Base-by-base conservation (phyloP, 2,329 filamentous ascomycete species). In the Dactylella cylindrospora region DNA sequence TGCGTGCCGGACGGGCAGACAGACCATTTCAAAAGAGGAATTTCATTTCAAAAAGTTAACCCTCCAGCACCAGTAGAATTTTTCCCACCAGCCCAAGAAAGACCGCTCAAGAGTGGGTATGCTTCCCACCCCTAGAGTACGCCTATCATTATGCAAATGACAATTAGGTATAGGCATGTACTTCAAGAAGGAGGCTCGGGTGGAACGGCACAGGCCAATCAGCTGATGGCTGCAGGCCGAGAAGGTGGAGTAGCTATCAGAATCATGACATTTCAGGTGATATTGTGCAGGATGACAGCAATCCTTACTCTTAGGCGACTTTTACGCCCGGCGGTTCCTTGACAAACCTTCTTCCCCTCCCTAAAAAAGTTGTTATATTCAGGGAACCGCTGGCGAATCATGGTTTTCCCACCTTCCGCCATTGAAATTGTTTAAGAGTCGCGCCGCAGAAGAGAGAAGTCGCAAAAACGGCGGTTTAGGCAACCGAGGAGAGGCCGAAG, bases 301-400 rank as follows among this genome's bases (percentile, higher is more conserved):
- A 62, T 62, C 57, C 57, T 62, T 54, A 54, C 49, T 54, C n/a
- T 61, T 62, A 62, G 53, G 57, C 57, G 57, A 54, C 33, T 54
- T 54, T n/a, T 54, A 44, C 57, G 57, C 57, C 40, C 46, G 57
- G 57, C 57, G 49, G 57, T 49, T 54, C 57, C 57, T 62, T 44
- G 43, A 50, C 57, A 49, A 44, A 54, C 29, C 15, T 43, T 32
- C 50, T 49, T 61, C 43, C 43, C 39, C 35, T 36, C 43, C 43
- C 40, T 43, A 50, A 25, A 49, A 49, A 49, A 40, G n/a, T n/a
- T n/a, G n/a, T n/a, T n/a, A n/a, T n/a, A n/a, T n/a, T n/a, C n/a
- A n/a, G n/a, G n/a, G n/a, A n/a, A 12, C 55, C 49, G 49, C 49
- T 50, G 43, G 45, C 47, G 45, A 53, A 41, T 47, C 33, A n/a